phyloP scores from a whole-genome alignment of 768 basidiomycete genomes.

The Podaxis pistillaris region DNA sequence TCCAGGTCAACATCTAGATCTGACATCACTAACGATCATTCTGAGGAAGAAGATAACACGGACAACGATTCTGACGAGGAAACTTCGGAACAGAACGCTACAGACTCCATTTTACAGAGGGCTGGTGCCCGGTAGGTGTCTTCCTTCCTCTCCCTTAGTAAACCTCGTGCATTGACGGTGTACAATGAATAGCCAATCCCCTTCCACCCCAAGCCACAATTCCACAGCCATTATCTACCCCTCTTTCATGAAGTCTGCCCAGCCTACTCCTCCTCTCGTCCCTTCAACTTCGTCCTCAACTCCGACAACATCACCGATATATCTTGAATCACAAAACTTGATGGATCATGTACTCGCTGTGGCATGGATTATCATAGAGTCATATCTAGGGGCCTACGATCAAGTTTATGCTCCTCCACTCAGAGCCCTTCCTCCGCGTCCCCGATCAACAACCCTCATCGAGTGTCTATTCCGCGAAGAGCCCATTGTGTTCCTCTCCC shows the following conservation, averaged over 20 bases:
- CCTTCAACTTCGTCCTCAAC: neutral
- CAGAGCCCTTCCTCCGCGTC: neutral
- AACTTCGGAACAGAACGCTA: neutral
- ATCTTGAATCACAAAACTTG: neutral
- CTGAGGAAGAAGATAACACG: neutral
- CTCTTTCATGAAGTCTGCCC: no score
- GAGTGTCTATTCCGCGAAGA: neutral
- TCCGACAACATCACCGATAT: neutral
- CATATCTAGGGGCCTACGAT: neutral
- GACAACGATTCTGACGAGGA: neutral
- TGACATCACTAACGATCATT: neutral
- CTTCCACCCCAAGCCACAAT: neutral
- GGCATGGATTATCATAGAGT: neutral
- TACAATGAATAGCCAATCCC: neutral
- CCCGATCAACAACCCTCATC: neutral
- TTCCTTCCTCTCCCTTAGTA: neutral
- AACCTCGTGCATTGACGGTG: neutral
- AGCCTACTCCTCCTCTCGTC: neutral
- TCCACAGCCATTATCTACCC: neutral
- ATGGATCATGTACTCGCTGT: neutral
- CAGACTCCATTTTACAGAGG: neutral
- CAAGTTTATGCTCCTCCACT: neutral
- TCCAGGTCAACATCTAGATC: neutral
- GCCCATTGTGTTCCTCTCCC: neutral
- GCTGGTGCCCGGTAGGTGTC: neutral